These are phyloP conservation scores for Lathyrus tuberosus DNA, from an alignment of 306 rosid genomes.

Conservation along the genomic window DNA sequence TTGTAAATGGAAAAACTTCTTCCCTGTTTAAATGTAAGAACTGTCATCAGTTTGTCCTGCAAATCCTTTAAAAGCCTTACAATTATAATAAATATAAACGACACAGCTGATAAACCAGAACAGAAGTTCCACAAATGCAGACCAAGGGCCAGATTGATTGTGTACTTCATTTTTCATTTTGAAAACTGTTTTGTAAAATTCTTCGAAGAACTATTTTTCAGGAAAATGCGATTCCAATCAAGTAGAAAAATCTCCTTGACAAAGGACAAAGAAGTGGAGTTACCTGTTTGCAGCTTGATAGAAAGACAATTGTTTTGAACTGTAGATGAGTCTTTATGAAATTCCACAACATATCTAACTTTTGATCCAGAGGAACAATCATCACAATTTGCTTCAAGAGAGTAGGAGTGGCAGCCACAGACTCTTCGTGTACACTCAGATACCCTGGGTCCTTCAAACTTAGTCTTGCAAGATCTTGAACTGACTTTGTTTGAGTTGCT, in stretches of 20 bases:
- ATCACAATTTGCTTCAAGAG: slow-evolving; percentile 77
- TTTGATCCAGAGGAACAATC: slow-evolving; percentile 74
- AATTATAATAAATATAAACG: background rate
- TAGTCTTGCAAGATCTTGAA: slow-evolving; percentile 91
- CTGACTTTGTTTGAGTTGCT: slow-evolving; percentile 86
- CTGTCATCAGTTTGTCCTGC: slow-evolving; percentile 5
- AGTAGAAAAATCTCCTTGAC: slow-evolving; percentile 1
- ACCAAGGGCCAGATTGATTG: background rate
- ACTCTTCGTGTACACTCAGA: slow-evolving; percentile 86
- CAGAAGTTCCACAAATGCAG: slow-evolving; percentile 6
- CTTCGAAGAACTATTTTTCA: background rate
- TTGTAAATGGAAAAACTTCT: slow-evolving; percentile 3
- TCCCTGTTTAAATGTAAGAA: background rate
- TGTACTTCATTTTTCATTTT: background rate
- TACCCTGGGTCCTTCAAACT: slow-evolving; percentile 98
- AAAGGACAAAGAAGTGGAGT: slow-evolving; percentile 15
- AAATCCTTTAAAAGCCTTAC: slow-evolving; percentile 16
- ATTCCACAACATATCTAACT: slow-evolving; percentile 90
- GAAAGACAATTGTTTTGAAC: slow-evolving; percentile 77
- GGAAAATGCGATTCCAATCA: slow-evolving; percentile 28
- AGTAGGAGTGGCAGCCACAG: slow-evolving; percentile 78
- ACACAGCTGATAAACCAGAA: slow-evolving; percentile 17
- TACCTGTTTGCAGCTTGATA: slow-evolving; percentile 91
- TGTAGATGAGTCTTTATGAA: slow-evolving; percentile 87
- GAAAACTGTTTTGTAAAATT: background rate